Percentiles rank a stretch among this genome's conserved stretches.
Evolutionary conservation across 805 yeast species (phyloP).

Genomic region (Zygosaccharomyces siamensis): DNA sequence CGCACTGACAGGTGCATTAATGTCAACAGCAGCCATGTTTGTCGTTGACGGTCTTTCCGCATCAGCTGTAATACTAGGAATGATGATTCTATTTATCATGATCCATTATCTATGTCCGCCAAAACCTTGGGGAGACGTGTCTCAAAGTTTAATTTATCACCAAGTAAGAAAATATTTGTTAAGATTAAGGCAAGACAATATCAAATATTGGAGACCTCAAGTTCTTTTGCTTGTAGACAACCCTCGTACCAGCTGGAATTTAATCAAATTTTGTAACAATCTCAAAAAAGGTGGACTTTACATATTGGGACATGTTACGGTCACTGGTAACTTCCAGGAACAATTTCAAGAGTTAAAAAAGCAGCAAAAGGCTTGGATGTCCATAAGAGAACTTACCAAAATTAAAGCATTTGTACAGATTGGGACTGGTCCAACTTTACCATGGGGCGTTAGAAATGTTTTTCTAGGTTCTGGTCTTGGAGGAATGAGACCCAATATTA

Average conservation of each 20-base stretch:
- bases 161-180: constrained; percentile 86
- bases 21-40: constrained; percentile 81
- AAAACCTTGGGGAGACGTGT: constrained; percentile 96
- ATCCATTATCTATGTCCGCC: constrained; percentile 94
- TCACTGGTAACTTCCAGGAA: constrained; percentile 51
- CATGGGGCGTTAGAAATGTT: constrained; percentile 95
- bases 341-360: constrained; percentile 63
- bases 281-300: constrained; percentile 93
- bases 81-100: constrained; percentile 60
- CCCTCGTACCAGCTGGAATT: constrained; percentile 87
- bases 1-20: constrained; percentile 68
- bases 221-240: constrained; percentile 81
- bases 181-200: constrained; percentile 82
- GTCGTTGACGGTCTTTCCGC: constrained; percentile 92
- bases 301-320: constrained; percentile 83
- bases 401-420: constrained; percentile 94
- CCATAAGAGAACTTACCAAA: constrained; percentile 68
- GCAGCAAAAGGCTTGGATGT: constrained; percentile 78
- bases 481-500: constrained; percentile 95
- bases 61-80: constrained; percentile 59
- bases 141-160: constrained; percentile 90
- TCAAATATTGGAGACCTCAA: constrained; percentile 98
- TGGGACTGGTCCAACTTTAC: constrained; percentile 76
- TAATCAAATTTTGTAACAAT: constrained; percentile 89
- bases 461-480: constrained; percentile 95